phyloP scores from a whole-genome alignment of 228 moss, liverwort and hornwort genomes.

The Sphagnum fallax region DNA sequence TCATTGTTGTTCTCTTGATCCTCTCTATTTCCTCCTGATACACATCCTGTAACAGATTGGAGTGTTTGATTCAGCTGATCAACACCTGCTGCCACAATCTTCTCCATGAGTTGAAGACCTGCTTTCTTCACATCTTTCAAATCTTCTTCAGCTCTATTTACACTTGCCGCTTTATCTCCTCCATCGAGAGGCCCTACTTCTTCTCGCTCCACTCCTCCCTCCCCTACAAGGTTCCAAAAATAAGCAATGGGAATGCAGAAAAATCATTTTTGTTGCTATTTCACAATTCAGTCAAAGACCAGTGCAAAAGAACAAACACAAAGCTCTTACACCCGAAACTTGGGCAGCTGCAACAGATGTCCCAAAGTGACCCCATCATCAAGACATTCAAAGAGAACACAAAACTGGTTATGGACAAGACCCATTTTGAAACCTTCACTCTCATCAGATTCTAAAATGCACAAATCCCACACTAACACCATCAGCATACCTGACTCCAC shows the following conservation, averaged over 20 bases:
- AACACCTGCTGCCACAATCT: constrained; percentile 30
- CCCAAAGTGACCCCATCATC: too few species aligned
- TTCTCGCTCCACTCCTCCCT: constrained; percentile 17
- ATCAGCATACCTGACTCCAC: constrained; percentile 24
- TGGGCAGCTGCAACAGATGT: too few species aligned
- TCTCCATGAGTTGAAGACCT: constrained; percentile 28
- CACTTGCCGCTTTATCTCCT: constrained; percentile 1
- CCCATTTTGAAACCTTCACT: too few species aligned
- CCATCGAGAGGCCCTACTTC: constrained; percentile 13
- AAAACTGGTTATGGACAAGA: too few species aligned
- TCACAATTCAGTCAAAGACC: too few species aligned
- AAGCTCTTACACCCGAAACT: too few species aligned
- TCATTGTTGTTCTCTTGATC: constrained; percentile 18
- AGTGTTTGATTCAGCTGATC: constrained; percentile 37
- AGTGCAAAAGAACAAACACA: too few species aligned
- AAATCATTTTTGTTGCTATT: too few species aligned
- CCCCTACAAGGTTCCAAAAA: background rate
- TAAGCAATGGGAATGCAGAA: too few species aligned
- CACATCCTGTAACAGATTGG: constrained; percentile 28
- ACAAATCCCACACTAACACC: too few species aligned
- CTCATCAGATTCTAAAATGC: too few species aligned
- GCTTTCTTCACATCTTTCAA: constrained; percentile 12
- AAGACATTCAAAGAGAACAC: too few species aligned
- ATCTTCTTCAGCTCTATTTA: constrained; percentile 2
- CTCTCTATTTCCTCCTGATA: constrained; percentile 26